Base-by-base conservation (phyloP, 2,329 filamentous ascomycete species). In the Claviceps spartinae region DNA sequence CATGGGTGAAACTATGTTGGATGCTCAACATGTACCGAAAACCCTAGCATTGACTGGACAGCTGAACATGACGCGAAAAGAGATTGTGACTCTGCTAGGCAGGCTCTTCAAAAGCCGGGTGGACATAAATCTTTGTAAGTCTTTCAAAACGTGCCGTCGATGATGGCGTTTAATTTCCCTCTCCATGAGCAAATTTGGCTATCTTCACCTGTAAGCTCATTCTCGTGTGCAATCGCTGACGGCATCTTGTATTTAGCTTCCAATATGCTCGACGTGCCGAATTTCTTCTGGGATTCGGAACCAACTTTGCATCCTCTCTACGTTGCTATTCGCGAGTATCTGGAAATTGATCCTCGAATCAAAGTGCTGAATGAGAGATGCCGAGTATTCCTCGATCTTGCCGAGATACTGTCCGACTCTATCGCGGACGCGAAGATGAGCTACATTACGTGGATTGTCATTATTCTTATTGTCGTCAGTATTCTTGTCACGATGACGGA, bases 261-360 rank as follows among this genome's bases (percentile, higher is more conserved):
- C 20, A 97, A 97, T 64, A 91, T 96, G 66, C 84, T 96, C 53
- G 90, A 96, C 67, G 88, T 94, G 1, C 91, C 91, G 55, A 94
- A 91, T 65, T 96, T 96, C 76, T 95, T 97, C 76, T 98, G 93
- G 93, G 90, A 97, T 66, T 87, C 87, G 11, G 93, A 98, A 65
- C 93, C 93, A 18, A 96, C 88, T 0, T 77, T 98, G 0, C 88
- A 96, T 65, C 93, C 93, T 0, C 82, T 98, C 30, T 98, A 98
- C 72, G 83, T 82, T 54, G 93, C 90, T 54, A 88, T 97, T 49
- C 87, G 93, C 61, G 93, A 97, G 67, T 98, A 98, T 64, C 84
- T 98, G 55, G 93, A 98, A 64, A 97, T 98, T 66, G 91, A 95
- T 63, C 88, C 86, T 7, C 88, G 93, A 51, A 95, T 95, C 65